Base-by-base conservation (phyloP, 176 grass and related monocot genomes). In the Otatea glauca region DNA sequence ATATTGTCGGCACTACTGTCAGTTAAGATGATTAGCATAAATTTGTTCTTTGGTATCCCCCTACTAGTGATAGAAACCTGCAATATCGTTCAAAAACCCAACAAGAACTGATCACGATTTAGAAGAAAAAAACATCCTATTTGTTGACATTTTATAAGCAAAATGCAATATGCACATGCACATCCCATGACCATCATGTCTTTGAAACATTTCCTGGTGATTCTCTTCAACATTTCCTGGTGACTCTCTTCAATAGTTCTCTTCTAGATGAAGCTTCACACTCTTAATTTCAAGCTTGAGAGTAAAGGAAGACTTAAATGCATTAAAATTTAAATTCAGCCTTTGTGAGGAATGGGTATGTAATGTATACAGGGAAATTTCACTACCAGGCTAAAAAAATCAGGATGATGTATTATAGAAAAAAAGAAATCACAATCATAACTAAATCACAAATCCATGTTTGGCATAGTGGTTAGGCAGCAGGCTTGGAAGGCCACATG, bases 221-320 rank as follows among this genome's bases (percentile, higher is more conserved):
- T 76, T 54, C 12, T 75, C 23, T 21, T 32, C 41, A 16, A 51
- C 21, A 71, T 76, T 55, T 55, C 17, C 51, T 8, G 24, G 9
- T 24, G 9, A 54, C 58, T 54, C 12, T 75, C 23, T 21, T 32
- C 41, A 16, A 51, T 20, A 5, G 4, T 23, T 59, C 18, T 58
- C 20, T 14, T 20, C 51, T 41, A 76, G 16, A 62, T 54, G 20
- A 72, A 59, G 16, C 9, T 82, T 59, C 49, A 58, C 39, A 43
- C 49, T 29, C 2, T 65, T 73, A 24, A 69, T 29, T 77, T 82
- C 71, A 83, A 77, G 20, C 15, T 62, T 63, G 63, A 16, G 3
- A 68, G 5, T 45, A 81, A 38, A 81, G 4, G 34, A 16, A 67
- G 11, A 68, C 7, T 47, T 17, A 6, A n/a, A 72, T 27, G 13